Evolutionary conservation across 1,284 basidiomycete genomes (phyloP), one percentile per base, ranked within the genome.

Genomic region (Tilletia caries): DNA sequence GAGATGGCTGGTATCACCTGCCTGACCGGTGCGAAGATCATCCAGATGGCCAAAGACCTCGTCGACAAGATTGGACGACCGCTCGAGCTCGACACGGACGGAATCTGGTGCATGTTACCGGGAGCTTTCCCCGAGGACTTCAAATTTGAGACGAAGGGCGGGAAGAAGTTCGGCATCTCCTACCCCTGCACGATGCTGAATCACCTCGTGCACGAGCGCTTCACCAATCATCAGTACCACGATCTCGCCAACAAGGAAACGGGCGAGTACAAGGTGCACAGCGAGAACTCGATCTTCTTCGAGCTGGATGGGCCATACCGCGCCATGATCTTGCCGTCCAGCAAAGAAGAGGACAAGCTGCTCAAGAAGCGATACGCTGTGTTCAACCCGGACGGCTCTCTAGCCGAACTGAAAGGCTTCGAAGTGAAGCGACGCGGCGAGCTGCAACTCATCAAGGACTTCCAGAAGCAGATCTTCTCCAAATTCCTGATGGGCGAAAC

Each of bases 1-100:
- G 96, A 99, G 86, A 99, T 99, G 96, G 96, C 96, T 0, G 96
- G 96, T 25, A 98, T 99, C 78, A 99, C 96, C 10, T 99, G 96
- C 85, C 86, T 98, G 64, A 98, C 96, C 0, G 96, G 96, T n/a
- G 95, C 96, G 5, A 93, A 89, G 3, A 98, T 99, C 85, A 99
- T 99, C 78, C 96, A 99, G 84, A 95, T 98, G 93, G 96, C 96
- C n/a, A 89, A 96, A 46, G 92, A 95, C 73, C 77, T 85, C 32
- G 96, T 99, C 32, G 96, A 98, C 79, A 92, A 96, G 83, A 94
- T 99, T 68, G 96, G 96, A 1, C 89, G 96, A 23, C 96, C 96
- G 0, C 89, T 99, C 67, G 96, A 99, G 82, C 86, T 99, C 75
- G 96, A 99, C 84, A 99, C 96, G 15, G 96, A 99, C 84, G 96